phyloP scores from a whole-genome alignment of 345 rosid species.

The Rhodomyrtus tomentosa region DNA sequence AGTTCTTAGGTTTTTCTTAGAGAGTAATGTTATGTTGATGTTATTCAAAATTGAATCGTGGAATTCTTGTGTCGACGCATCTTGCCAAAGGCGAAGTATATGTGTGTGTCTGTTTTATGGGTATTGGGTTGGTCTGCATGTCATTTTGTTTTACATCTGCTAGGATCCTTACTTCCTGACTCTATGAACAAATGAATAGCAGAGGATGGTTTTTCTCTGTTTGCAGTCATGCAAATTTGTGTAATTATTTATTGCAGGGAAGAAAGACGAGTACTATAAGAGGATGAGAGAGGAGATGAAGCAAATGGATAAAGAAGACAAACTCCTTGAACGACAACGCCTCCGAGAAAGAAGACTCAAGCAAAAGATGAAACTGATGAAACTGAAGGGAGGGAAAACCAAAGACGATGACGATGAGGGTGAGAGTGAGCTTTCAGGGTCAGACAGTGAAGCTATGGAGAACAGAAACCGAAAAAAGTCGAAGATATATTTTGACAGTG shows the following conservation, averaged over 20 bases:
- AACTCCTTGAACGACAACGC: slow-evolving; percentile 52
- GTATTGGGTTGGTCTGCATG: not conserved
- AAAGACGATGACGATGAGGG: slow-evolving; percentile 24
- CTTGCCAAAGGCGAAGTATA: not conserved
- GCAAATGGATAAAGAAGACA: slow-evolving; percentile 69
- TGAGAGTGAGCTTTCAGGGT: slow-evolving; percentile 32
- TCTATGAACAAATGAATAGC: not conserved
- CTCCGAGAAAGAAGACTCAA: slow-evolving; percentile 61
- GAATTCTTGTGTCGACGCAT: not conserved
- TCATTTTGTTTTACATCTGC: not conserved
- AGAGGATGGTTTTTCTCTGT: not conserved
- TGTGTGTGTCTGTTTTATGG: not conserved
- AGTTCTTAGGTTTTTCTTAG: not conserved
- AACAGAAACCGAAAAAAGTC: slow-evolving; percentile 30
- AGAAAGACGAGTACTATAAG: slow-evolving; percentile 44
- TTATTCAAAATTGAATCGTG: not conserved
- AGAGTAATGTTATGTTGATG: not conserved
- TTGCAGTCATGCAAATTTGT: not conserved
- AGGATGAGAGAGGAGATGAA: slow-evolving; percentile 70
- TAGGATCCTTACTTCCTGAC: not conserved
- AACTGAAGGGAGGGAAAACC: slow-evolving; percentile 39
- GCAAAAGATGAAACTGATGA: slow-evolving; percentile 63
- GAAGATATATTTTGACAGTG: slow-evolving; percentile 40
- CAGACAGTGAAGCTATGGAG: slow-evolving; percentile 27
- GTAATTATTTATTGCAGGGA: slow-evolving; percentile 21